A percentile compares a stretch with the other conserved stretches of the same genome.
Evolutionary conservation across 805 yeast genomes (phyloP).

Genomic region (Wickerhamiella galacta): DNA sequence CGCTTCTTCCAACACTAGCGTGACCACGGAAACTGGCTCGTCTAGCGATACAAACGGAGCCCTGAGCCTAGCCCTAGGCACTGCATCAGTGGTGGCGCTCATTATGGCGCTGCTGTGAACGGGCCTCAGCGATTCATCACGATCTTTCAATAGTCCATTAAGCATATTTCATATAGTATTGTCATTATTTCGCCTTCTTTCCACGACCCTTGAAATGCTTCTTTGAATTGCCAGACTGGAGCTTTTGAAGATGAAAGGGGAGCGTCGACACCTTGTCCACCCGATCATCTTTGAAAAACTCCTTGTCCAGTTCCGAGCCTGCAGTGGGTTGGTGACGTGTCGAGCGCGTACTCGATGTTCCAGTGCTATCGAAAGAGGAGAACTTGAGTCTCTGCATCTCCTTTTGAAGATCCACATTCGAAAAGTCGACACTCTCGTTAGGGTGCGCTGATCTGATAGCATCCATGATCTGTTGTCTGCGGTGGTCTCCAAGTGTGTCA

Average conservation of each 20-base stretch:
- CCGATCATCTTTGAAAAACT: constrained; percentile 57
- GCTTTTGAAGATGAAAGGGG: constrained; percentile 49
- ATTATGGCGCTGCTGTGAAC: too few relatives aligned
- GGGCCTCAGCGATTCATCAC: too few relatives aligned
- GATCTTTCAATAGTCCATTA: too few relatives aligned
- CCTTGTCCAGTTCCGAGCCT: constrained; percentile 70
- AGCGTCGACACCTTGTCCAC: constrained; percentile 45
- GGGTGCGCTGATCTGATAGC: constrained; percentile 34
- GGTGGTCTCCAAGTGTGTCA: constrained; percentile 46
- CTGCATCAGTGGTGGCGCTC: too few relatives aligned
- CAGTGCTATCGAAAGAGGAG: constrained; percentile 40
- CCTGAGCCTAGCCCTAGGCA: too few relatives aligned
- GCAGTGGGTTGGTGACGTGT: constrained; percentile 30
- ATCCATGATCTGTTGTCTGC: constrained; percentile 44
- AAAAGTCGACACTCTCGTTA: constrained; percentile 33
- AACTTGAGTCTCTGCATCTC: constrained; percentile 63
- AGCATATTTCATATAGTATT: too few relatives aligned
- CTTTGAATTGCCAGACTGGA: constrained; percentile 25
- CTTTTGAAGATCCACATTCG: constrained; percentile 43
- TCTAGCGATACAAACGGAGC: too few relatives aligned
- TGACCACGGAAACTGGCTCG: too few relatives aligned
- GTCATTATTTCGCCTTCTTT: too few relatives aligned
- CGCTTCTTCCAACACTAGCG: too few relatives aligned
- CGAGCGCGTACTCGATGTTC: constrained; percentile 27
- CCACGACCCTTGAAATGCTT: constrained; percentile 63